Evolutionary conservation across 192 early-diverging fungal genomes (phyloP).

Genomic region (Neocallimastix lanati): DNA sequence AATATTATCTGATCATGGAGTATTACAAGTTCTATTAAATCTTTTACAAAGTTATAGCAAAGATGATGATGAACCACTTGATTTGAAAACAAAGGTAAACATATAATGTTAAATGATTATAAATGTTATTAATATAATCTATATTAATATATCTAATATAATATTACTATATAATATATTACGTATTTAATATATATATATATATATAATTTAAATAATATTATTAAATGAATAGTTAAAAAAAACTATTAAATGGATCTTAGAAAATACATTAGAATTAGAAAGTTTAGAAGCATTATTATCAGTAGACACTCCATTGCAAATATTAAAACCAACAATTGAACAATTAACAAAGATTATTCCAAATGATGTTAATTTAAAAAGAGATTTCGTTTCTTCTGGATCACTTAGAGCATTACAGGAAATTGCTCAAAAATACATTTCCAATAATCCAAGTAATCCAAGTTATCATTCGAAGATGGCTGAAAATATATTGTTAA

Average conservation of each 20-base stretch:
- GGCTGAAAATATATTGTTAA: slow-evolving; percentile 27
- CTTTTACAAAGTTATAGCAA: slow-evolving; percentile 4
- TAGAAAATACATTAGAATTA: slow-evolving; percentile 27
- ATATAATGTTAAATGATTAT: too few species aligned
- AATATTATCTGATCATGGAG: slow-evolving; percentile 25
- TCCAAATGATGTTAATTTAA: slow-evolving; percentile 29
- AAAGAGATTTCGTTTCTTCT: slow-evolving; percentile 26
- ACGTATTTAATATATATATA: too few species aligned
- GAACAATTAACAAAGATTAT: slow-evolving; percentile 37
- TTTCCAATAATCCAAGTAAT: neutral
- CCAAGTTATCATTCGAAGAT: slow-evolving; percentile 26
- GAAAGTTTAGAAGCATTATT: slow-evolving; percentile 30
- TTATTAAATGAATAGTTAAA: too few species aligned
- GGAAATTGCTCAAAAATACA: slow-evolving; percentile 22
- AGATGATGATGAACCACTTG: slow-evolving; percentile 5
- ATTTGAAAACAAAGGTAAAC: neutral
- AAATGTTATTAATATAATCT: too few species aligned
- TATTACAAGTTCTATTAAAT: slow-evolving; percentile 26
- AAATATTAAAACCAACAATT: slow-evolving; percentile 35
- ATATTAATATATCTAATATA: too few species aligned
- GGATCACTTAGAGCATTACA: slow-evolving; percentile 30
- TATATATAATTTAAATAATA: too few species aligned
- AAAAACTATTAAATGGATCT: slow-evolving; percentile 27
- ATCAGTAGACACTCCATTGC: slow-evolving; percentile 22
- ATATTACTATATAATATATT: too few species aligned